A percentile compares a stretch with the other conserved stretches of the same genome.
Evolutionary conservation across 2,329 filamentous ascomycete genomes (phyloP).

Genomic region (Fulvia fulva): DNA sequence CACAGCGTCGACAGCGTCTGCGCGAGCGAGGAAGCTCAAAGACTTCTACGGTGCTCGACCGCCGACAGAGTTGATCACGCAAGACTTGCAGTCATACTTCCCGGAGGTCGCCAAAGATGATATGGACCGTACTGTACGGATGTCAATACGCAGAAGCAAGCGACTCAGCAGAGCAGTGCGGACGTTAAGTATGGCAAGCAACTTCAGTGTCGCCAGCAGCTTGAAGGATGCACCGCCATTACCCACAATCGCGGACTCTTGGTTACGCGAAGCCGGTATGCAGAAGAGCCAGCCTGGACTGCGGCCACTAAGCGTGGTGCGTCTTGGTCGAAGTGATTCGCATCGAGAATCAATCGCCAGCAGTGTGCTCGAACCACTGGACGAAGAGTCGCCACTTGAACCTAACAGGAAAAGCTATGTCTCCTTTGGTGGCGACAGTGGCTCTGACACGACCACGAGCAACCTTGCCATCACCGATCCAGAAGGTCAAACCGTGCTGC

Average conservation of each 20-base stretch:
- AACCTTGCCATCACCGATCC: conserved; percentile 71
- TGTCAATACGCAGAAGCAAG: conserved; percentile 86
- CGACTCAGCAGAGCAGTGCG: conserved; percentile 90
- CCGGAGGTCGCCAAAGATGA: conserved; percentile 90
- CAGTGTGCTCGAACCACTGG: conserved; percentile 80
- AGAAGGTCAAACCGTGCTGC: conserved; percentile 64
- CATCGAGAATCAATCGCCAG: conserved; percentile 88
- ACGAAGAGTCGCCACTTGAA: conserved; percentile 83
- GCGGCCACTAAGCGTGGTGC: conserved; percentile 58
- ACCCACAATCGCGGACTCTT: conserved; percentile 90
- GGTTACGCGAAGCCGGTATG: conserved; percentile 64
- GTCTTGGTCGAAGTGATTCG: conserved; percentile 53
- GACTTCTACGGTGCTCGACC: conserved; percentile 89
- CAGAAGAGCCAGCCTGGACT: conserved; percentile 42
- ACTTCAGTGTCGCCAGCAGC: conserved; percentile 86
- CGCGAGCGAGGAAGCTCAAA: conserved; percentile 55
- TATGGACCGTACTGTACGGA: conserved; percentile 89
- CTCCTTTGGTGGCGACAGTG: conserved; percentile 71
- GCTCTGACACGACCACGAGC: conserved; percentile 61
- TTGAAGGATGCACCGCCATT: conserved; percentile 90
- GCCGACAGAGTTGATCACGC: conserved; percentile 94
- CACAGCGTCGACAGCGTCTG: conserved; percentile 34
- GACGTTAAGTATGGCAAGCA: conserved; percentile 89
- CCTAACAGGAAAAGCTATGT: conserved; percentile 93
- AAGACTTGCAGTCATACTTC: conserved; percentile 95